A percentile compares a stretch with the other conserved stretches of the same genome.
Conservation (phyloP, 2,329 filamentous ascomycete species). For the Xylaria sp. region DNA sequence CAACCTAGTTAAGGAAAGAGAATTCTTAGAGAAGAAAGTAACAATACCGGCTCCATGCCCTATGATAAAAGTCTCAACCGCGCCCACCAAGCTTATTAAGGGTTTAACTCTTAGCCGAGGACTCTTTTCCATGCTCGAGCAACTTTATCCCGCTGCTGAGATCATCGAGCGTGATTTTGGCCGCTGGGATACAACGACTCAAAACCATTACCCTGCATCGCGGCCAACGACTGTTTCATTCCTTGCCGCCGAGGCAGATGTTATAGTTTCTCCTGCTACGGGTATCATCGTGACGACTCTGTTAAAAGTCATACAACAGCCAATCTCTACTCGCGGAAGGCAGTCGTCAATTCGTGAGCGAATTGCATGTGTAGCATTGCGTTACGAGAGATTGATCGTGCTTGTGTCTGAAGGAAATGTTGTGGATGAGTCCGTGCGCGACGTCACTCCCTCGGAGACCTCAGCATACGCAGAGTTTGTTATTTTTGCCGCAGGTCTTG, state of each 20-base stretch:
- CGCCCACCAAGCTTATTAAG: constrained; percentile 58
- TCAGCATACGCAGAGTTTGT: constrained; percentile 62
- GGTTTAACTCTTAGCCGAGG: constrained; percentile 60
- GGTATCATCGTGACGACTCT: constrained; percentile 78
- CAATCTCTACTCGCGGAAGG: constrained; percentile 70
- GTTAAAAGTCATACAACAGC: constrained; percentile 76
- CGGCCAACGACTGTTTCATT: constrained; percentile 53
- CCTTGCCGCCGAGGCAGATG: constrained; percentile 72
- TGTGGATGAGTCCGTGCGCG: constrained; percentile 55
- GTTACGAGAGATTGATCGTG: constrained; percentile 76
- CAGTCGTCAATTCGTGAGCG: constrained; percentile 64
- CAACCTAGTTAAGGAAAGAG: background rate
- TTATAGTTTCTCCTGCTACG: constrained; percentile 74
- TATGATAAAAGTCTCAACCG: constrained; percentile 10
- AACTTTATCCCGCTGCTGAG: constrained; percentile 59
- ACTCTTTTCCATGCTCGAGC: constrained; percentile 63
- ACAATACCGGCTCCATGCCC: constrained; percentile 39
- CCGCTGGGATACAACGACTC: constrained; percentile 51
- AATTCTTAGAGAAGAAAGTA: constrained; percentile 1
- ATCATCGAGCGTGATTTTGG: constrained; percentile 72
- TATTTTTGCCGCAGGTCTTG: constrained; percentile 58
- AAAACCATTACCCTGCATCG: constrained; percentile 50
- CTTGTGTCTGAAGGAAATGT: constrained; percentile 69
- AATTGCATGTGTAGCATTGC: constrained; percentile 62
- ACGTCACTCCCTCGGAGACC: constrained; percentile 56